Base-by-base conservation (phyloP, 768 basidiomycete genomes). In the Suillus discolor region DNA sequence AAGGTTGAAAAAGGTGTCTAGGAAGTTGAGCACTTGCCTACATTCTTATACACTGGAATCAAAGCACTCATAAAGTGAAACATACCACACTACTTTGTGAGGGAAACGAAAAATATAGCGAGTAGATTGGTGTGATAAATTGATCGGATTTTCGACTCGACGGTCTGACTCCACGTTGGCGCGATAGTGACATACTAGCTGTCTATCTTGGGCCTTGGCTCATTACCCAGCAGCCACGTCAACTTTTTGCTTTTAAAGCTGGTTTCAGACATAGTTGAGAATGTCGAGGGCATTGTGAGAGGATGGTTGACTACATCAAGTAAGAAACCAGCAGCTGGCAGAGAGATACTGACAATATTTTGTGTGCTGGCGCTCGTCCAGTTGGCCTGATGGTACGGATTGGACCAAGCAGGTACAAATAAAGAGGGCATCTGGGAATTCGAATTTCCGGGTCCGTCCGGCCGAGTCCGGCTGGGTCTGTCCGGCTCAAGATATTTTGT, bases 11-110 rank as follows among this genome's bases (percentile, higher is more conserved):
- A 31, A 61, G 8, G 57, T 54, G 13, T 63, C 55, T 42, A 54
- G 55, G 23, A 39, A 65, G 60, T 38, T 67, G 44, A n/a, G 44
- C 25, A 49, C 13, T 49, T 28, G 60, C 62, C 42, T 41, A 25
- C 54, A 34, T 44, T 65, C 6, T 42, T 42, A 45, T n/a, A 45
- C 44, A 45, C 20, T 42, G 16, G 0, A 5, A 6, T 16, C 42
- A 18, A 6, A 16, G 7, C 42, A 18, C 42, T 42, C 2, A 16
- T 7, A 20, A 20, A 20, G 16, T 18, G 16, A 42, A 42, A 18
- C 16, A 42, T 8, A 9, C 44, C 20, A 45, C 18, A 44, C 44
- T 20, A 8, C 8, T 44, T 44, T 44, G 44, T 20, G 9, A 44
- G 3, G 16, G 25, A 28, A 28, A 2, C 25, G 25, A 28, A 6